Percentiles rank a stretch among this genome's conserved stretches.
phyloP scores from a whole-genome alignment of 1,284 basidiomycete species.

The Cryptococcus wingfieldii region DNA sequence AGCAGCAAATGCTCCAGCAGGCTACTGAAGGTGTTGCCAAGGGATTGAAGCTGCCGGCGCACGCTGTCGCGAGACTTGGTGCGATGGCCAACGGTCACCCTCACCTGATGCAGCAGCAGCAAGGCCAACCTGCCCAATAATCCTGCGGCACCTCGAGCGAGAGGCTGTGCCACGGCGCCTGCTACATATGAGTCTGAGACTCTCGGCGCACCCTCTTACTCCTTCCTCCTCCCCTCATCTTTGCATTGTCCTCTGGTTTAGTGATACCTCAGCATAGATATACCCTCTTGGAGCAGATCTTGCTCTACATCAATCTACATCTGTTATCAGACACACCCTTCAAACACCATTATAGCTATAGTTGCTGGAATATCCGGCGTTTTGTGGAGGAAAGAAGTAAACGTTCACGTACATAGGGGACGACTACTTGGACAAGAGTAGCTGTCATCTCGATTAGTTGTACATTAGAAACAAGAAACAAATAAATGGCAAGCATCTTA shows the following conservation, averaged over 20 bases:
- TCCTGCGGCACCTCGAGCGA: background rate
- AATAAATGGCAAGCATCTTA: background rate
- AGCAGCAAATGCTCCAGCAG: slow-evolving; percentile 1
- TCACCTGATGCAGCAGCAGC: background rate
- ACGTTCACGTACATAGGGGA: too few relatives aligned
- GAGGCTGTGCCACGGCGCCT: background rate
- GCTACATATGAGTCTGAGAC: too few relatives aligned
- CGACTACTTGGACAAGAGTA: background rate
- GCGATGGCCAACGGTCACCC: slow-evolving; percentile 2
- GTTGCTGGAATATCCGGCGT: too few relatives aligned
- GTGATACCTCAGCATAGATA: background rate
- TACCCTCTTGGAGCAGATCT: background rate
- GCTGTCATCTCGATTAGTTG: background rate
- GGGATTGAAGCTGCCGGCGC: slow-evolving; percentile 41
- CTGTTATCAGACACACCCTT: too few relatives aligned
- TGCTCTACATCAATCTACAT: background rate
- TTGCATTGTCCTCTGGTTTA: background rate
- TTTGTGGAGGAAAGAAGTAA: too few relatives aligned
- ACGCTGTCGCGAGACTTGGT: slow-evolving; percentile 39
- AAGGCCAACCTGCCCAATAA: background rate
- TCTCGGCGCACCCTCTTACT: too few relatives aligned
- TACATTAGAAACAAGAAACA: background rate
- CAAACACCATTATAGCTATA: too few relatives aligned
- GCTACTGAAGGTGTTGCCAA: slow-evolving; percentile 12
- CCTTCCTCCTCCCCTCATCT: too few relatives aligned